Evolutionary conservation across 352 stramenopile species (phyloP), one percentile per base, ranked within the genome.

Genomic region (Discostella stelligera): DNA sequence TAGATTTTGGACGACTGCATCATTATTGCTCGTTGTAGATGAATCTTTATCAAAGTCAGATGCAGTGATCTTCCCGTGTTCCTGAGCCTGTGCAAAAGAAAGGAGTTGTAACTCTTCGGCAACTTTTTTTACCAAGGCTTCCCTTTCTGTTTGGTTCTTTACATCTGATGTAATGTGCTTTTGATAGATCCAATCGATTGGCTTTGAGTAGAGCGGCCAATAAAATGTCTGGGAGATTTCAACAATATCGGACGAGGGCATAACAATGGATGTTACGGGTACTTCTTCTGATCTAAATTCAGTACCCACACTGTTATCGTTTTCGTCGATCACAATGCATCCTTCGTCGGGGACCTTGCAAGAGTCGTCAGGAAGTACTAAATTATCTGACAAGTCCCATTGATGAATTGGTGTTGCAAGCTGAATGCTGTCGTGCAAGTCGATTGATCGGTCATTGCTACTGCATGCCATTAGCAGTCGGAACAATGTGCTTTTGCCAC

Each of bases 211-310:
- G 1, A 92, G 62, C n/a, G 87, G 87, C 83, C 84, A 92, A 48
- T 92, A 92, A 55, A 92, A 91, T 14, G 46, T 87, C 71, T 92
- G 87, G 56, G 71, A 87, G 50, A 92, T 91, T 74, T 92, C 87
- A 21, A 87, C 82, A 21, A 92, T 79, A 61, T 88, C 69, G 14
- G 87, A 85, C 0, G 83, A 90, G 37, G 87, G 87, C 83, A 92
- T 87, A 32, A 73, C 85, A 46, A 92, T 83, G 3, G 81, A 89
- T 0, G 87, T 71, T 46, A 79, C 66, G 48, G 77, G 76, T 67
- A 84, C 66, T 27, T 70, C 23, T 74, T 80, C 68, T 30, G 27
- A 10, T 23, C 18, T 41, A 21, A 21, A 23, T 27, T 67, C 62
- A 46, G 46, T 56, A 14, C 21, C 46, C 20, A 50, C 44, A 9